Conservation (phyloP, 1,284 basidiomycete genomes). For the Xerocomus nothofagi region DNA sequence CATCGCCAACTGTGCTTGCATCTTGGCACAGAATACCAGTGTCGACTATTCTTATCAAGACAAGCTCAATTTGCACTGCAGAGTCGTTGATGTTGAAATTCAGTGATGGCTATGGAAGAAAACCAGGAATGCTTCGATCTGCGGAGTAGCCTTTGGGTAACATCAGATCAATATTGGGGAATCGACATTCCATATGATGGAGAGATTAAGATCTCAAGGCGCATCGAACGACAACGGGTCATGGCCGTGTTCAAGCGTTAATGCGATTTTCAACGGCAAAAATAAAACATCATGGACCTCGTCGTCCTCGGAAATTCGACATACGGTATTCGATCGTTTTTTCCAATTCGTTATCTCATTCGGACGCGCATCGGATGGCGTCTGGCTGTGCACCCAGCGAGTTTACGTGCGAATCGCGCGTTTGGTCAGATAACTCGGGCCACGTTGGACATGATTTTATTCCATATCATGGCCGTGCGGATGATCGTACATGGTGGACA, state of each 20-base stretch:
- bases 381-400: not conserved
- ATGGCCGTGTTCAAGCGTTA: not conserved
- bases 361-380: not conserved
- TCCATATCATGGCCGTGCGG: not conserved
- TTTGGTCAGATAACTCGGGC: not conserved
- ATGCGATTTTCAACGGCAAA: slow-evolving; percentile 2
- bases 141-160: slow-evolving; percentile 30
- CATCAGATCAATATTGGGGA: slow-evolving; percentile 23
- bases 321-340: slow-evolving; percentile 10
- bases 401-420: not conserved
- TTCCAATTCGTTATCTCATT: slow-evolving; percentile 5
- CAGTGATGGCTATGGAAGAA: slow-evolving; percentile 31
- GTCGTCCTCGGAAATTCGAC: slow-evolving; percentile 30
- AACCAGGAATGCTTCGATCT: slow-evolving; percentile 22
- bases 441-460: not conserved
- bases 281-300: not conserved
- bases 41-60: not conserved
- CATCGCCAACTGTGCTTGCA: not conserved
- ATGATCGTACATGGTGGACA: not conserved
- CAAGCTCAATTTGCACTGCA: slow-evolving; percentile 1
- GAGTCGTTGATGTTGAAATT: slow-evolving; percentile 22
- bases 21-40: not conserved
- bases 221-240: not conserved
- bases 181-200: slow-evolving; percentile 1
- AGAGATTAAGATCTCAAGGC: slow-evolving; percentile 9